A percentile compares a stretch with the other conserved stretches of the same genome.
These are phyloP conservation scores for Lycium ferocissimum DNA, from an alignment of 257 asterid genomes.

Conservation along the genomic window DNA sequence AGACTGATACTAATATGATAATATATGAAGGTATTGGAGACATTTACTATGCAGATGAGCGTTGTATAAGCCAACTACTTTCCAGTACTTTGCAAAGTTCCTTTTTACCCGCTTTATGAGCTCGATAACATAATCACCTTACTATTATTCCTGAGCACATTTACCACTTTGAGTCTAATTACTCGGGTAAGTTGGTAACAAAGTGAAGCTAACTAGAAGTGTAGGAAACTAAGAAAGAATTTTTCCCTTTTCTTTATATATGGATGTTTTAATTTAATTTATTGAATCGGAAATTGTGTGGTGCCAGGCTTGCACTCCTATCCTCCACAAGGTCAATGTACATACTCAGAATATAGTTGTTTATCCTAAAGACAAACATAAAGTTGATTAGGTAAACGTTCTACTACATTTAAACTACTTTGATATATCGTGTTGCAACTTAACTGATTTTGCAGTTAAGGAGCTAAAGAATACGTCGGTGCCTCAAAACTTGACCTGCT, in stretches of 20 bases:
- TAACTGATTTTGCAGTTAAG: too few species aligned
- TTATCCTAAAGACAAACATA: too few species aligned
- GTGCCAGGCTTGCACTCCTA: constrained; percentile 99
- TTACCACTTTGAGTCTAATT: too few species aligned
- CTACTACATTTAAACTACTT: too few species aligned
- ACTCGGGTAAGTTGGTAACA: too few species aligned
- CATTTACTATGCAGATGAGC: constrained; percentile 71
- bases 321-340: constrained; percentile 63
- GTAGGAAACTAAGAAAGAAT: neutral
- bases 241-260: neutral
- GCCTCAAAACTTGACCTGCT: too few species aligned
- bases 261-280: neutral
- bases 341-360: too few species aligned
- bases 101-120: constrained; percentile 90
- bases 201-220: neutral
- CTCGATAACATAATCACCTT: constrained; percentile 69
- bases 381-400: too few species aligned
- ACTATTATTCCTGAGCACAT: too few species aligned
- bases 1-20: neutral
- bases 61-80: constrained; percentile 70
- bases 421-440: too few species aligned
- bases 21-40: constrained; percentile 36
- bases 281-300: constrained; percentile 49
- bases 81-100: constrained; percentile 50
- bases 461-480: too few species aligned